A percentile compares a stretch with the other conserved stretches of the same genome.
Conservation (phyloP, 2,329 filamentous ascomycete species). For the Capronia americana region DNA sequence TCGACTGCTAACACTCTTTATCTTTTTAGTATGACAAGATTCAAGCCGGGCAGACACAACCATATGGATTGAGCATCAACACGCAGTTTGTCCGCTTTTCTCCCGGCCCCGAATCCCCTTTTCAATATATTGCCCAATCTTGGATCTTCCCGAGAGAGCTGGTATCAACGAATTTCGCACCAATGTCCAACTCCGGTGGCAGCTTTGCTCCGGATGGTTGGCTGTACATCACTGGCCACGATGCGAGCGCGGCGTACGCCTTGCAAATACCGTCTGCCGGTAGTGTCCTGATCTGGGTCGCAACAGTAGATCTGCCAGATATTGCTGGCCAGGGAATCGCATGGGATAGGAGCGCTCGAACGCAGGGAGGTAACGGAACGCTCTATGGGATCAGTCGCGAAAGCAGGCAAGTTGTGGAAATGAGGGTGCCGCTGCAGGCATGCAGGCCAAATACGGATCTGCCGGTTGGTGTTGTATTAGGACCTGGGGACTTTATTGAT, state of each 20-base stretch:
- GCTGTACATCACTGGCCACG: constrained; percentile 23
- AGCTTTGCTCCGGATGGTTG: constrained; percentile 24
- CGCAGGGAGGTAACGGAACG: constrained; percentile 14
- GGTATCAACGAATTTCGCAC: constrained; percentile 8
- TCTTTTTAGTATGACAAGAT: constrained; percentile 16
- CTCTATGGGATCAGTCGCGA: constrained; percentile 18
- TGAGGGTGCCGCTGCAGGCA: constrained; percentile 17
- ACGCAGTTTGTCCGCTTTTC: constrained; percentile 20
- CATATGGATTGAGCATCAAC: constrained; percentile 23
- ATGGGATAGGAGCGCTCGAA: constrained; percentile 12
- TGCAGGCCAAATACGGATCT: constrained; percentile 8
- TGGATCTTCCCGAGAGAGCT: constrained; percentile 21
- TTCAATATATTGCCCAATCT: constrained; percentile 17
- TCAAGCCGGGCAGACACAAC: constrained; percentile 17
- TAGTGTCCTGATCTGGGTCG: constrained; percentile 17
- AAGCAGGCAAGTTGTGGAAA: constrained; percentile 20
- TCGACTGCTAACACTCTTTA: background rate
- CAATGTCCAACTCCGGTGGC: constrained; percentile 22
- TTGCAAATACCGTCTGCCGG: constrained; percentile 17
- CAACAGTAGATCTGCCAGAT: constrained; percentile 15
- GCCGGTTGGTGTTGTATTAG: constrained; percentile 6
- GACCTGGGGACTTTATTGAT: constrained; percentile 13
- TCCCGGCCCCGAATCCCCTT: constrained; percentile 11
- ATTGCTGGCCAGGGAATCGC: constrained; percentile 22
- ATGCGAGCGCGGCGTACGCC: constrained; percentile 8